phyloP scores from a whole-genome alignment of 2,329 filamentous ascomycete genomes.

The Stagonosporopsis rhizophila region DNA sequence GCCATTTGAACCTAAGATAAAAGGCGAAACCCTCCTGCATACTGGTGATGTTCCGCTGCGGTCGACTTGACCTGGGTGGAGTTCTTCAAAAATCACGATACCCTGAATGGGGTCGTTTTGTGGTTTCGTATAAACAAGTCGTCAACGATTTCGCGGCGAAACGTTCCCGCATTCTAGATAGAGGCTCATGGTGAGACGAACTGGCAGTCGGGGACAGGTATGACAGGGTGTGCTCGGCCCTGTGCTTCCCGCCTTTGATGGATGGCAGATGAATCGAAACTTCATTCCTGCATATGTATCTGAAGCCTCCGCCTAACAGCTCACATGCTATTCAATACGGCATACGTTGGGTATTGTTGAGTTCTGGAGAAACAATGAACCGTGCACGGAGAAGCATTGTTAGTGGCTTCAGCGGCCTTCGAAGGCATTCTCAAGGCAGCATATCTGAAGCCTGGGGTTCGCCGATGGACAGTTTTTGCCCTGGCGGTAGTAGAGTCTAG shows the following conservation, averaged over 20 bases:
- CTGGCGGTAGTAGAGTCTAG: background rate
- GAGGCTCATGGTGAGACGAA: slow-evolving; percentile 21
- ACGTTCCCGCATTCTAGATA: slow-evolving; percentile 30
- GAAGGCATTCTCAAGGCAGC: too few species aligned
- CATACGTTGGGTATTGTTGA: background rate
- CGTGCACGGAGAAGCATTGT: background rate
- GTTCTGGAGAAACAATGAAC: background rate
- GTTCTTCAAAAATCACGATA: slow-evolving; percentile 11
- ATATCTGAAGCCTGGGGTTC: background rate
- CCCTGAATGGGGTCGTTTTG: slow-evolving; percentile 18
- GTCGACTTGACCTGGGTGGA: slow-evolving; percentile 16
- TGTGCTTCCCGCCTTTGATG: slow-evolving; percentile 17
- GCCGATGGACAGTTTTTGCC: background rate
- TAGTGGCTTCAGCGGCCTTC: background rate
- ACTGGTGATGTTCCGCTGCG: slow-evolving; percentile 28
- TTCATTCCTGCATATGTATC: background rate
- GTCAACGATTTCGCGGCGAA: slow-evolving; percentile 20
- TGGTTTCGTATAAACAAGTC: slow-evolving; percentile 19
- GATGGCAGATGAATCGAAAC: slow-evolving; percentile 10
- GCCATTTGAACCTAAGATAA: slow-evolving; percentile 12
- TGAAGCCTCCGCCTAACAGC: background rate
- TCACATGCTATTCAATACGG: background rate
- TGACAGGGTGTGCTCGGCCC: slow-evolving; percentile 33
- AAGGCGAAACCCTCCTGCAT: slow-evolving; percentile 20
- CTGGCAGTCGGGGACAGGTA: slow-evolving; percentile 13